A percentile compares a stretch with the other conserved stretches of the same genome.
Evolutionary conservation across 106 monocot species (phyloP).

Genomic region (Dioscorea alata): DNA sequence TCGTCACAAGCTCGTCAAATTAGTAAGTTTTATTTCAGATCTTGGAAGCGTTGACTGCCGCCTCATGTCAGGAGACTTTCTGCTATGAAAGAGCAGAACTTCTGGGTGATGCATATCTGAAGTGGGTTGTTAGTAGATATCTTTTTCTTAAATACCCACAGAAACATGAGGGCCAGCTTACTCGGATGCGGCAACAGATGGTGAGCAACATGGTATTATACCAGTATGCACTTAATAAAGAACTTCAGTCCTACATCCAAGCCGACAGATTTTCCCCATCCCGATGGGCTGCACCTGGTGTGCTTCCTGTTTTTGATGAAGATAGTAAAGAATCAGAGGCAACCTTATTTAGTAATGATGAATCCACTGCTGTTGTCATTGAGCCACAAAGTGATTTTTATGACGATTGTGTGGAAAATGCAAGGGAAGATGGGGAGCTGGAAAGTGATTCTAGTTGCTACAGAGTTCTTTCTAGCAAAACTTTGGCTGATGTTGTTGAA

Average conservation of each 20-base stretch:
- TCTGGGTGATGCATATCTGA: conserved; percentile 95
- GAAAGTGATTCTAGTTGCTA: conserved; percentile 81
- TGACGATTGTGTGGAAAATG: conserved; percentile 53
- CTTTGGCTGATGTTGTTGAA: conserved; percentile 95
- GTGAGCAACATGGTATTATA: conserved; percentile 97
- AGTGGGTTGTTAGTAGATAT: conserved; percentile 98
- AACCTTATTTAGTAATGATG: conserved; percentile 43
- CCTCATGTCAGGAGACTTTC: conserved; percentile 95
- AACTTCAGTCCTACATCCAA: conserved; percentile 92
- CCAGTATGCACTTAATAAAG: conserved; percentile 79
- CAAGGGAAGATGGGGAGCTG: conserved; percentile 81
- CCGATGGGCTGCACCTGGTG: conserved; percentile 95
- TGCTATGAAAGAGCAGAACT: conserved; percentile 98
- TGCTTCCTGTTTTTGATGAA: conserved; percentile 95
- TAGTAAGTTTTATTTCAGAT: conserved; percentile 33
- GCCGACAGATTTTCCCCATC: conserved; percentile 93
- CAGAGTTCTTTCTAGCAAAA: conserved; percentile 94
- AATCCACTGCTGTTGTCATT: conserved; percentile 13
- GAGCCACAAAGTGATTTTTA: conserved; percentile 16
- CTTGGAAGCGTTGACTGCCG: conserved; percentile 98
- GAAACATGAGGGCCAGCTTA: conserved; percentile 98
- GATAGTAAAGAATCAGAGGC: conserved; percentile 58
- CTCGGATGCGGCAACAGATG: conserved; percentile 98
- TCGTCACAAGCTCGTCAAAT: background rate
- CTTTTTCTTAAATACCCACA: conserved; percentile 96